Percentiles rank a stretch among this genome's conserved stretches.
phyloP scores from a whole-genome alignment of 2,329 filamentous ascomycete species.

The Chalaropsis ovoidea region DNA sequence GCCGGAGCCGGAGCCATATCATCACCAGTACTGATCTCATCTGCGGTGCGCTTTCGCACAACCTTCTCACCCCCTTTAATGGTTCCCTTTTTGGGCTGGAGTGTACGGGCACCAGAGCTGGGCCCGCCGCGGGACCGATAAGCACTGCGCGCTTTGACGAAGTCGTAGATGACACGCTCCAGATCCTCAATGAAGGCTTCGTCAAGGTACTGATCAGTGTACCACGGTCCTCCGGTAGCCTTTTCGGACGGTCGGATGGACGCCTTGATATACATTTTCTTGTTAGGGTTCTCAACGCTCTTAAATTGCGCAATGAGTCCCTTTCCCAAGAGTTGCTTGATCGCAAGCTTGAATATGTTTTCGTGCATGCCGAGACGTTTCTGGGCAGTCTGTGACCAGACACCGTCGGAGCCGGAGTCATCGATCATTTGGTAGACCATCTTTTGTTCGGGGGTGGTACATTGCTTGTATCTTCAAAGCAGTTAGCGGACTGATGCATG shows the following conservation, averaged over 20 bases:
- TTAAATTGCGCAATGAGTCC: conserved; percentile 80
- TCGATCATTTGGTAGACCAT: conserved; percentile 87
- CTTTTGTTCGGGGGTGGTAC: conserved; percentile 61
- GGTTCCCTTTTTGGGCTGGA: conserved; percentile 47
- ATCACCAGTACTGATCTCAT: conserved; percentile 34
- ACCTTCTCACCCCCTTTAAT: conserved; percentile 42
- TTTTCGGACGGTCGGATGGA: conserved; percentile 77
- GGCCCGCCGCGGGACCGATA: conserved; percentile 41
- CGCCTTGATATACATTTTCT: conserved; percentile 93
- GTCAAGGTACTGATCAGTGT: conserved; percentile 82
- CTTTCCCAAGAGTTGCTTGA: conserved; percentile 75
- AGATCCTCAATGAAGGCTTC: conserved; percentile 75
- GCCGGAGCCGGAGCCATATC: conserved; percentile 28
- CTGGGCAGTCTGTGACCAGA: conserved; percentile 84
- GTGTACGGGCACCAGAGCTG: conserved; percentile 32
- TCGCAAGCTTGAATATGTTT: conserved; percentile 64
- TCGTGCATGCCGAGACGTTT: conserved; percentile 73
- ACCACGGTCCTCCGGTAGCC: conserved; percentile 89
- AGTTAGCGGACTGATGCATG: not conserved
- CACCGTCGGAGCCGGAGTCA: conserved; percentile 69
- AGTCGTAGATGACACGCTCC: conserved; percentile 61
- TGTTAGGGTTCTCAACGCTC: conserved; percentile 78
- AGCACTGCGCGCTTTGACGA: conserved; percentile 62
- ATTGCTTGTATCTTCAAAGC: conserved; percentile 45
- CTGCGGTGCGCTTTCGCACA: conserved; percentile 38